These are phyloP conservation scores for Annulohypoxylon maeteangense DNA, from an alignment of 495 filamentous ascomycete species.

Conservation along the genomic window DNA sequence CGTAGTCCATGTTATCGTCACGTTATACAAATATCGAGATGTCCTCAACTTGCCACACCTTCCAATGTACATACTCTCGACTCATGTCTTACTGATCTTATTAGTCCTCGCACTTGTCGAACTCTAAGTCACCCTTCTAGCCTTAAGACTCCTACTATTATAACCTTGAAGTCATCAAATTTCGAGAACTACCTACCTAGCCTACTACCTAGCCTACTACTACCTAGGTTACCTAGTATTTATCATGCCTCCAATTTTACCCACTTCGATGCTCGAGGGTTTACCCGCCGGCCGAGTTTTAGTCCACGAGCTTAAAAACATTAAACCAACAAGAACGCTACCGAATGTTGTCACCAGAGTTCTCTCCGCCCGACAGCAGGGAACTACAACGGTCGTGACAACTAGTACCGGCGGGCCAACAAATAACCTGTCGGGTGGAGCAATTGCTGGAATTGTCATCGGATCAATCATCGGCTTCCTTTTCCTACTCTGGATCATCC, in stretches of 20 bases:
- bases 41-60: constrained; percentile 16
- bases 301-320: constrained; percentile 22
- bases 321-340: constrained; percentile 38
- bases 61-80: constrained; percentile 1
- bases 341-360: constrained; percentile 36
- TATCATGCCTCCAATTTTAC: constrained; percentile 40
- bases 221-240: not conserved
- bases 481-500: constrained; percentile 64
- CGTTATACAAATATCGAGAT: constrained; percentile 26
- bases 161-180: no score
- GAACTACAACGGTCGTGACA: constrained; percentile 41
- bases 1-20: constrained; percentile 13
- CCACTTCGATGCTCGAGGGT: constrained; percentile 9
- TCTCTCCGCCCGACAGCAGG: constrained; percentile 34
- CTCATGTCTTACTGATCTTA: constrained; percentile 1
- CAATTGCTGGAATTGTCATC: constrained; percentile 70
- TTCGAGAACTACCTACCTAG: no score
- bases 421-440: constrained; percentile 62
- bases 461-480: constrained; percentile 67
- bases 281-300: constrained; percentile 15
- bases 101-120: constrained; percentile 25
- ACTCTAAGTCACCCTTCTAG: constrained; percentile 1
- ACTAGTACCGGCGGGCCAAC: constrained; percentile 42
- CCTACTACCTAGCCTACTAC: no score
- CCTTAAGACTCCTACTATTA: no score